phyloP scores from a whole-genome alignment of 768 basidiomycete species.

The Xerocomus brunneocitrinus region DNA sequence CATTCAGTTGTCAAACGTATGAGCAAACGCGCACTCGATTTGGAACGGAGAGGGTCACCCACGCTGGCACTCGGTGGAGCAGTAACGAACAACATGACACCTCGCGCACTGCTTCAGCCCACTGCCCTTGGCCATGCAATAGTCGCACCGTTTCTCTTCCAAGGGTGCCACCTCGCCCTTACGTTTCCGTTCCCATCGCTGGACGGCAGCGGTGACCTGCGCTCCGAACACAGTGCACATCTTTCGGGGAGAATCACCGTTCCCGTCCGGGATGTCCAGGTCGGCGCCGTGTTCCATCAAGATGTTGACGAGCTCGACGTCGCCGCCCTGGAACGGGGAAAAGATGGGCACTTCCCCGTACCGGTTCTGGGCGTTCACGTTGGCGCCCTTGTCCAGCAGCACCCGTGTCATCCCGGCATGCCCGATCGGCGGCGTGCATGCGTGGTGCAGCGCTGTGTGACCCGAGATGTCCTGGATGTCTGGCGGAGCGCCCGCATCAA shows the following conservation, averaged over 20 bases:
- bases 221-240: slow-evolving; percentile 38
- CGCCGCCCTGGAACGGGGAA: slow-evolving; percentile 32
- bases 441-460: slow-evolving; percentile 48
- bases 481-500: slow-evolving; percentile 37
- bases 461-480: slow-evolving; percentile 44
- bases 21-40: neutral
- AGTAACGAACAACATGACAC: slow-evolving; percentile 48
- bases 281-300: slow-evolving; percentile 49
- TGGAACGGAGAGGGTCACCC: slow-evolving; percentile 13
- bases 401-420: slow-evolving; percentile 32
- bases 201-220: slow-evolving; percentile 39
- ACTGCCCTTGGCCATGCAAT: slow-evolving; percentile 28
- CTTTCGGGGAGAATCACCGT: slow-evolving; percentile 33
- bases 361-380: slow-evolving; percentile 45
- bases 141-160: slow-evolving; percentile 43
- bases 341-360: slow-evolving; percentile 44
- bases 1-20: neutral
- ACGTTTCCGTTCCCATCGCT: slow-evolving; percentile 45
- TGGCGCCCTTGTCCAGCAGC: slow-evolving; percentile 44
- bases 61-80: slow-evolving; percentile 54
- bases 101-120: slow-evolving; percentile 39
- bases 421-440: slow-evolving; percentile 27
- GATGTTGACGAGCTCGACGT: slow-evolving; percentile 35
- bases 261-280: slow-evolving; percentile 36
- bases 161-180: slow-evolving; percentile 39